Conservation (phyloP, 306 rosid genomes). For the Quercus rubra region DNA sequence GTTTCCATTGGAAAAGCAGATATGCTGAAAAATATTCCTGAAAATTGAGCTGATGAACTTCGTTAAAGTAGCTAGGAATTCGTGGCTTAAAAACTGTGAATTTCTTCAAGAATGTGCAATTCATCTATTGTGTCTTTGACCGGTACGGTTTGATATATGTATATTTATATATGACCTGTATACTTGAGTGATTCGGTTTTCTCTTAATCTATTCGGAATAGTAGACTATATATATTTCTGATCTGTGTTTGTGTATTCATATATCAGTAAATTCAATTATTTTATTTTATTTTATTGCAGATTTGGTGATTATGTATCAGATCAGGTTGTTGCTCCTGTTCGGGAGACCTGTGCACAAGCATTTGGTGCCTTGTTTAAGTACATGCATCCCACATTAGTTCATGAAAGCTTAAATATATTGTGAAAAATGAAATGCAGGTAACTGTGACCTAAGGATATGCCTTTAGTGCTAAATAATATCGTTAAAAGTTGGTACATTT, state of each 20-base stretch:
- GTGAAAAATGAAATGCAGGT: constrained; percentile 80
- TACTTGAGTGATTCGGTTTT: not conserved
- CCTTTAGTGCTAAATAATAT: constrained; percentile 12
- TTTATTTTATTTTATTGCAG: constrained; percentile 52
- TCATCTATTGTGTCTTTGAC: constrained; percentile 86
- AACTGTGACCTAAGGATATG: constrained; percentile 36
- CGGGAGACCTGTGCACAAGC: constrained; percentile 99
- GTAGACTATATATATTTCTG: not conserved
- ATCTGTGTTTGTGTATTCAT: not conserved
- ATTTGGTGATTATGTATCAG: constrained; percentile 97
- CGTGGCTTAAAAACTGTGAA: constrained; percentile 78
- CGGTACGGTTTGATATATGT: constrained; percentile 46
- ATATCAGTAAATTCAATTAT: constrained; percentile 8
- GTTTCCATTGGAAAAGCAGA: constrained; percentile 41
- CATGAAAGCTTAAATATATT: constrained; percentile 80
- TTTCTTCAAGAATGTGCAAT: constrained; percentile 93
- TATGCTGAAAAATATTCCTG: constrained; percentile 41
- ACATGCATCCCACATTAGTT: constrained; percentile 84
- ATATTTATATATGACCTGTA: no score
- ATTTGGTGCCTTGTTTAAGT: constrained; percentile 85
- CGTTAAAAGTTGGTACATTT: not conserved
- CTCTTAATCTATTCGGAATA: not conserved
- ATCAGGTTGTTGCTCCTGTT: constrained; percentile 99
- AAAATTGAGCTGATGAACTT: constrained; percentile 65
- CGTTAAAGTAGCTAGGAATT: constrained; percentile 76